A percentile compares a stretch with the other conserved stretches of the same genome.
phyloP scores from a whole-genome alignment of 331 rosid genomes.

The Rhamnella rubrinervis region DNA sequence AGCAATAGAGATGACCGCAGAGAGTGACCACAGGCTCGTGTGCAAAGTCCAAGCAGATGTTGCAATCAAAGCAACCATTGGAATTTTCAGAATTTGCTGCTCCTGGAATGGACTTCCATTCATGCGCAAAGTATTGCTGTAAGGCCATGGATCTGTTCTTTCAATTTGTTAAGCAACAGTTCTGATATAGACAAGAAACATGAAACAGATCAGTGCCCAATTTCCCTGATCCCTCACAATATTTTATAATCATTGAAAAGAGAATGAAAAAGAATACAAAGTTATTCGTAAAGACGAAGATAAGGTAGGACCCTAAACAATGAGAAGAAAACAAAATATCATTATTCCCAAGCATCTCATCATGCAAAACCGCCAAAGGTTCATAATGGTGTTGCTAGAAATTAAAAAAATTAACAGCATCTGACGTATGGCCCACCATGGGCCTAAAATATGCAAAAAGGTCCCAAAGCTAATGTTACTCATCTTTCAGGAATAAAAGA shows the following conservation, averaged over 20 bases:
- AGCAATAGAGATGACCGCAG: constrained; percentile 96
- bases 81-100: constrained; percentile 36
- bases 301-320: too few relatives aligned
- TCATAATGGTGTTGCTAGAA: too few relatives aligned
- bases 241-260: not conserved
- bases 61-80: constrained; percentile 69
- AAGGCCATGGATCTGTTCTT: constrained; percentile 53
- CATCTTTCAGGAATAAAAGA: too few relatives aligned
- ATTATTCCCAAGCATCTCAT: too few relatives aligned
- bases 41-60: constrained; percentile 82
- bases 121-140: constrained; percentile 46
- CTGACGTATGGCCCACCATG: too few relatives aligned
- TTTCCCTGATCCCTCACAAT: not conserved
- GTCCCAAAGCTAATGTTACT: too few relatives aligned
- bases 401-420: too few relatives aligned
- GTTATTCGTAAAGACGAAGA: too few relatives aligned
- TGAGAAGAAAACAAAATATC: too few relatives aligned
- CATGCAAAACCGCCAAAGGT: too few relatives aligned
- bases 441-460: too few relatives aligned
- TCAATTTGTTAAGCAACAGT: constrained; percentile 11
- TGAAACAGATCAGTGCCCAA: constrained; percentile 10
- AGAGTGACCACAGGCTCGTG: constrained; percentile 82
- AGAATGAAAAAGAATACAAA: too few relatives aligned
- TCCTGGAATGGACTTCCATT: constrained; percentile 45
- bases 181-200: constrained; percentile 29